A percentile compares a stretch with the other conserved stretches of the same genome.
These are phyloP conservation scores for Sphaceloma murrayae DNA, from an alignment of 2,329 filamentous ascomycete species.

Conservation along the genomic window DNA sequence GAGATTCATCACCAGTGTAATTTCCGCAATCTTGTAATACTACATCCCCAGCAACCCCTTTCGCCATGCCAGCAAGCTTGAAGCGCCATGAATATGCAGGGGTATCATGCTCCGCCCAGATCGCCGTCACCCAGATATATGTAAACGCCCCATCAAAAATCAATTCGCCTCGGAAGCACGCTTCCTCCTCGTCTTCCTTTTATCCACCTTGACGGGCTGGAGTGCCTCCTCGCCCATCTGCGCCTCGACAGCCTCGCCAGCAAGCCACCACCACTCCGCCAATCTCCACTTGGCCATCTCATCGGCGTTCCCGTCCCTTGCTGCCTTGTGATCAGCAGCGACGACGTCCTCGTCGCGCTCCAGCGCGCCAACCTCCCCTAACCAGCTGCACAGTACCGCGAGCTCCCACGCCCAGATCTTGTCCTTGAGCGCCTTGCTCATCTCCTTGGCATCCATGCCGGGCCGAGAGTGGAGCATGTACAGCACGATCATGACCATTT, in stretches of 20 bases:
- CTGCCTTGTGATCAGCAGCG: background rate
- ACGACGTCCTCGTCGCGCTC: slow-evolving; percentile 25
- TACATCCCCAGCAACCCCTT: background rate
- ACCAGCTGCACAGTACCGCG: slow-evolving; percentile 51
- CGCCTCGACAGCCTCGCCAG: slow-evolving; percentile 8
- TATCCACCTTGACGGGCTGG: no score
- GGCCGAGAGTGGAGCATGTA: slow-evolving; percentile 55
- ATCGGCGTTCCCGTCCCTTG: background rate
- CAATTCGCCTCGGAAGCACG: background rate
- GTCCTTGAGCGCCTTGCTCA: slow-evolving; percentile 48
- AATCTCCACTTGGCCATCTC: slow-evolving; percentile 8
- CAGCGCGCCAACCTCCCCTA: slow-evolving; percentile 44
- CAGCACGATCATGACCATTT: slow-evolving; percentile 52
- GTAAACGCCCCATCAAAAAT: background rate
- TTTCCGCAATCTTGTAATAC: background rate
- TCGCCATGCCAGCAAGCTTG: no score
- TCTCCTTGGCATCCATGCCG: slow-evolving; percentile 43
- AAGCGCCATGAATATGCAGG: background rate
- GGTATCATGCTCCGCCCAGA: slow-evolving; percentile 11
- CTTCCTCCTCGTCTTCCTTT: background rate
- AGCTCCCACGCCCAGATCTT: slow-evolving; percentile 56
- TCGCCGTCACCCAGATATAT: no score
- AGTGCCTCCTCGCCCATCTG: slow-evolving; percentile 2
- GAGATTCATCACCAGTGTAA: slow-evolving; percentile 1
- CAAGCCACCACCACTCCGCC: slow-evolving; percentile 18